Conservation (phyloP, 441 rosid species). For the Gossypium davidsonii region DNA sequence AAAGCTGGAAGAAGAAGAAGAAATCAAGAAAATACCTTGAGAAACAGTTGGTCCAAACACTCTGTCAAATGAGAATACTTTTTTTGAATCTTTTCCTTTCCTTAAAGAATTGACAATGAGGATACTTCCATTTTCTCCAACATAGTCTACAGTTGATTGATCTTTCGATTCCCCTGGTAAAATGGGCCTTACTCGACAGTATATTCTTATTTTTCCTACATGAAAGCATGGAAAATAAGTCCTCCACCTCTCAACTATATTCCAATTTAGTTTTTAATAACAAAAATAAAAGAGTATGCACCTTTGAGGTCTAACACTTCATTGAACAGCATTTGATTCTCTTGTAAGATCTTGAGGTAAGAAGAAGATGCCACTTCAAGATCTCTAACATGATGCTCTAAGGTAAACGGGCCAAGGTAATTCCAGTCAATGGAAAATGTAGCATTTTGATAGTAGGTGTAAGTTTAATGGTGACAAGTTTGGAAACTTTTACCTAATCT, state of each 20-base stretch:
- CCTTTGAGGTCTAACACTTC: constrained; percentile 98
- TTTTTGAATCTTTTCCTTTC: constrained; percentile 80
- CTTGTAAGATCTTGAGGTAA: constrained; percentile 75
- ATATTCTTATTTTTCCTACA: constrained; percentile 81
- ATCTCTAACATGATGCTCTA: constrained; percentile 54
- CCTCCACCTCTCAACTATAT: background rate
- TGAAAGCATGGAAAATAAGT: background rate
- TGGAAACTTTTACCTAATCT: constrained; percentile 50
- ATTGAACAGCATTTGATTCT: constrained; percentile 81
- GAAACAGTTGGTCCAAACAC: constrained; percentile 63
- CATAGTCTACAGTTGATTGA: constrained; percentile 68
- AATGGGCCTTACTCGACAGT: constrained; percentile 84
- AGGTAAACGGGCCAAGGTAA: constrained; percentile 11
- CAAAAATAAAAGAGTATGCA: constrained; percentile 10
- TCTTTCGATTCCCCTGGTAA: constrained; percentile 57
- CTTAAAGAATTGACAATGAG: constrained; percentile 75
- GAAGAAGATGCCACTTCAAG: constrained; percentile 76
- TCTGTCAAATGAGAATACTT: constrained; percentile 74
- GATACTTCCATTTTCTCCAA: constrained; percentile 89
- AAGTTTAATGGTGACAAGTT: constrained; percentile 8
- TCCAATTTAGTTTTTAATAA: background rate
- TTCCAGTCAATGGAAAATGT: constrained; percentile 13
- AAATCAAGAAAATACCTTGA: constrained; percentile 46
- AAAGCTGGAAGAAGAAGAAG: constrained; percentile 2
- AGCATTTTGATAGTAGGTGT: background rate